Evolutionary conservation across 2,329 filamentous ascomycete species (phyloP).

Genomic region (Blumeriella jaapii): DNA sequence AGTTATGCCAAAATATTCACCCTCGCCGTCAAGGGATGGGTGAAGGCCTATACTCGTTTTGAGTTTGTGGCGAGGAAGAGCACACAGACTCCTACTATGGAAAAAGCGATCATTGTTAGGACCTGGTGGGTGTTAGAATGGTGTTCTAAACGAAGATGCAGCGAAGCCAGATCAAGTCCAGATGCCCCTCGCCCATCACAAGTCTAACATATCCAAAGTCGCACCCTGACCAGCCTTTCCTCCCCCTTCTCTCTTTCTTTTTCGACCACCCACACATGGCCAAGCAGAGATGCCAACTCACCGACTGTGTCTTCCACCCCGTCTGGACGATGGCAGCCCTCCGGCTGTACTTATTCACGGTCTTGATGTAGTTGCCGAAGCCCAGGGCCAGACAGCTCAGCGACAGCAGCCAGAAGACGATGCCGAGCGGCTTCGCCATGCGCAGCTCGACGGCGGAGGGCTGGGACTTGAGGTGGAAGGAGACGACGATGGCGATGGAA

Average conservation of each 20-base stretch:
- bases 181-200: no score
- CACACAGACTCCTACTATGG: conserved; percentile 55
- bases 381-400: conserved; percentile 67
- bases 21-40: no score
- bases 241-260: neutral
- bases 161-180: no score
- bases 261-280: neutral
- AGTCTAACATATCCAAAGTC: neutral
- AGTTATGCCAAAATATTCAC: no score
- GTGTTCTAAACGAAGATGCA: no score
- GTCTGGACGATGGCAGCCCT: conserved; percentile 78
- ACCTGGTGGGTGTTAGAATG: conserved; percentile 34
- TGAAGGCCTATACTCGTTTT: conserved; percentile 11
- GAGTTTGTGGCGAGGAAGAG: conserved; percentile 41
- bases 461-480: conserved; percentile 74
- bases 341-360: conserved; percentile 68
- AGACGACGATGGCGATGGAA: conserved; percentile 78
- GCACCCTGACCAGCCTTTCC: neutral
- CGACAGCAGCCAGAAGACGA: conserved; percentile 78
- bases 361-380: conserved; percentile 76
- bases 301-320: conserved; percentile 83
- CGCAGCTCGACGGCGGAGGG: conserved; percentile 60
- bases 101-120: conserved; percentile 47
- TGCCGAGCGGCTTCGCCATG: conserved; percentile 73
- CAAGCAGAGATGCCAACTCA: conserved; percentile 29